These are phyloP conservation scores for Geranium incanum DNA, from an alignment of 441 rosid genomes.

Conservation along the genomic window DNA sequence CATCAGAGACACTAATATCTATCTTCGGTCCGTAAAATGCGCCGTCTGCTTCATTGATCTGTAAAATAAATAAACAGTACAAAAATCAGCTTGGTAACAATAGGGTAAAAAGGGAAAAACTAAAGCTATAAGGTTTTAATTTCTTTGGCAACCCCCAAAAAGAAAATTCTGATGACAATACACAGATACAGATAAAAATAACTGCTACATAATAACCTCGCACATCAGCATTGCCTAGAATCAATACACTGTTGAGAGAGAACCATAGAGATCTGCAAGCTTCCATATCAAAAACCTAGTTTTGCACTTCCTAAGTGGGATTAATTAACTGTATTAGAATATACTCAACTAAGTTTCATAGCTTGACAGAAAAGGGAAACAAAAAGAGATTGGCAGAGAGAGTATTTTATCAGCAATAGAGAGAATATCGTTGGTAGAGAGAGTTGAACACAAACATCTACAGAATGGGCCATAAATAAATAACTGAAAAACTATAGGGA, in stretches of 20 bases:
- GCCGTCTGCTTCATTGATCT: conserved; percentile 91
- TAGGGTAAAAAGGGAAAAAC: not conserved
- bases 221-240: not conserved
- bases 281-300: not conserved
- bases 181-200: not conserved
- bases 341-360: not conserved
- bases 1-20: conserved; percentile 96
- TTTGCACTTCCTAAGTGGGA: not conserved
- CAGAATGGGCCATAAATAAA: not conserved
- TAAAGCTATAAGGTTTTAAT: not conserved
- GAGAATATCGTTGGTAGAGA: not conserved
- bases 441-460: not conserved
- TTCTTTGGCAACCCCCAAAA: not conserved
- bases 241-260: not conserved
- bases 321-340: not conserved
- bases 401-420: no score
- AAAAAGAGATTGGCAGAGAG: no score
- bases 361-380: no score
- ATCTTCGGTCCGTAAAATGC: conserved; percentile 99
- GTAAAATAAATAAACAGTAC: conserved; percentile 19
- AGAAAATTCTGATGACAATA: not conserved
- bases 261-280: not conserved
- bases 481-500: not conserved
- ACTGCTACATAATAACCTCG: not conserved
- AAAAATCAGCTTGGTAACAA: not conserved